Conservation (phyloP, 805 yeast species). For the Kluyveromyces aestuarii region DNA sequence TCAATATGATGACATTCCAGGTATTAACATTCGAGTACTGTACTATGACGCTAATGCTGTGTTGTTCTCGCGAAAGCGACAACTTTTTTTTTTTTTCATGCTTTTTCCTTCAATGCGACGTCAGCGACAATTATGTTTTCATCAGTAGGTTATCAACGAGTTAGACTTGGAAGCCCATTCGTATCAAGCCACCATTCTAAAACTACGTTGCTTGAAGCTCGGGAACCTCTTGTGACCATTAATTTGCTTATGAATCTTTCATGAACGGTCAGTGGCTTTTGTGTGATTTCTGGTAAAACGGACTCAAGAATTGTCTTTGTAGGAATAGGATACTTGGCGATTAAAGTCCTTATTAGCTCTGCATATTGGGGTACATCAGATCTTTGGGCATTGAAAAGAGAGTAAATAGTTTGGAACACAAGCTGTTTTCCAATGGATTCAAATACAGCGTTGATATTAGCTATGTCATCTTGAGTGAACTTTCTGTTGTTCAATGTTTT, state of each 20-base stretch:
- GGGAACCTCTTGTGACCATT: conserved; percentile 54
- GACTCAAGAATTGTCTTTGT: conserved; percentile 40
- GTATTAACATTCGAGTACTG: too few species aligned
- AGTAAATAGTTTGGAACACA: conserved; percentile 29
- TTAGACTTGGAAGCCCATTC: conserved; percentile 35
- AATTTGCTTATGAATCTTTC: conserved; percentile 46
- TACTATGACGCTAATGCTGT: too few species aligned
- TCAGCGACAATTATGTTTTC: background rate
- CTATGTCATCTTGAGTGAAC: conserved; percentile 37
- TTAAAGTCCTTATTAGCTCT: conserved; percentile 39
- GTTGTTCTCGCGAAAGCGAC: too few species aligned
- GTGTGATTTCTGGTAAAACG: conserved; percentile 19
- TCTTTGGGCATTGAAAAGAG: conserved; percentile 43
- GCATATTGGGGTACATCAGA: conserved; percentile 54
- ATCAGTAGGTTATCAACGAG: background rate
- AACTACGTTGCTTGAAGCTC: conserved; percentile 49
- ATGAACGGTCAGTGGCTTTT: conserved; percentile 23
- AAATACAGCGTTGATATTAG: conserved; percentile 22
- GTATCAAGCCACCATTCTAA: conserved; percentile 57
- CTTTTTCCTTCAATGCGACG: too few species aligned
- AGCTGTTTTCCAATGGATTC: conserved; percentile 19
- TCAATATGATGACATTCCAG: too few species aligned
- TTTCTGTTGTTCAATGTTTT: conserved; percentile 36
- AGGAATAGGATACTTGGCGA: conserved; percentile 41
- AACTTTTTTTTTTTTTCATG: too few species aligned